Base-by-base conservation (phyloP, 371 early-diverging fungal genomes). In the Syncephalastrum contaminatum region DNA sequence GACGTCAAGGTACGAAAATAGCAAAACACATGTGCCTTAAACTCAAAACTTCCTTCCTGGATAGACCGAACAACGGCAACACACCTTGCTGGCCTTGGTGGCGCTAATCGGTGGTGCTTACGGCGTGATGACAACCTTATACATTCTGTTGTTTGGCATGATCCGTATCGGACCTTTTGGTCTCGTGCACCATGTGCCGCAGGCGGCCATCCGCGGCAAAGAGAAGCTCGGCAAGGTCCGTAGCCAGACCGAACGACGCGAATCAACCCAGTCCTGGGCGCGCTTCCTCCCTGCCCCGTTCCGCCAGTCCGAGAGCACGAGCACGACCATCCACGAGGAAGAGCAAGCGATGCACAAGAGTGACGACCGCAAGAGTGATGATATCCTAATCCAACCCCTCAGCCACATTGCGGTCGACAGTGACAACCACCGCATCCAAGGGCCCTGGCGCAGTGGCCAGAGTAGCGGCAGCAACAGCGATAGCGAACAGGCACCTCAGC, bases 141-240 rank as follows among this genome's bases (percentile, higher is more conserved):
- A 75, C 39, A 70, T 71, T 44, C 14, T 75, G 8, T 49, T 75
- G 4, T 75, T 75, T 43, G 76, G 76, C 8, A 75, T 75, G 76
- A 65, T 68, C 0, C 44, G 76, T 44, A n/a, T 69, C 18, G 62
- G 72, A 18, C 76, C 76, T 7, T 75, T 70, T 65, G 76, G 76
- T 4, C 20, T 68, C 13, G 70, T 66, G 0, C 70, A 75, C 45
- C 72, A 67, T 27, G 51, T 72, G 12, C 70, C 76, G 0, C 54
- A 64, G 0, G 57, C 62, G 16, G 54, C 64, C 20, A 58, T 55
- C 12, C 63, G 59, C 3, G 46, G 47, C 39, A 64, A 51, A 14
- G 56, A 58, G 0, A 46, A 59, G 16, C 25, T 43, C 36, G 36
- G 0, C 10, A 30, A 30, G 36, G 36, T 16, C 49, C 12, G 39